Base-by-base conservation (phyloP, 257 asterid genomes). In the Lycium ferocissimum region DNA sequence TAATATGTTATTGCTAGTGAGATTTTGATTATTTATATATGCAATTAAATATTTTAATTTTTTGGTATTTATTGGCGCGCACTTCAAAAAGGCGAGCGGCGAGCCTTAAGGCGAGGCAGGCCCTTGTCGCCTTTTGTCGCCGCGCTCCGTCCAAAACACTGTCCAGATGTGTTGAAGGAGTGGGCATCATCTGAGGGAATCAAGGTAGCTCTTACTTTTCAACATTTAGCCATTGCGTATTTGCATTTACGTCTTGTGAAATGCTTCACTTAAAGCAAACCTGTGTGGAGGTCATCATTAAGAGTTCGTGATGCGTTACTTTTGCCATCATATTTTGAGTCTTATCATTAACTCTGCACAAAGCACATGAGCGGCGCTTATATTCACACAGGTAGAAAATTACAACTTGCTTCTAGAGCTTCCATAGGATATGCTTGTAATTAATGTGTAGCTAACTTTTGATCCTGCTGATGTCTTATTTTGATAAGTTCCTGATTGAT, bases 171-270 rank as follows among this genome's bases (percentile, higher is more conserved):
- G 18, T 86, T 96, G 85, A 93, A 84, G 89, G 95, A 89, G 14
- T 96, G 99, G 99, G 99, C 99, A 59, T 89, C 92, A 79, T 87
- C 99, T 66, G 94, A 94, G 90, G 97, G 95, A 83, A 91, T 93
- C 87, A 88, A 92, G 98, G 99, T 96, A 89, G 83, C 84, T 82
- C 47, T 87, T 66, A 17, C 66, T 35, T 45, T 56, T 57, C 35
- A 35, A 43, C 53, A 67, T 51, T 35, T 11, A 49, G 35, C 56
- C n/a, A 13, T 20, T 47, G 61, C 62, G 20, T 49, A 49, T 75
- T 20, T 47, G 61, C 62, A 47, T 49, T 75, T 75, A 22, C 62
- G 13, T 22, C 40, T 75, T 49, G 45, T 22, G 14, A 51, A 75
- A 22, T 76, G 81, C 81, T 51, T 51, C 67, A 51, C 67, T 53